Evolutionary conservation across 2,329 filamentous ascomycete species (phyloP), one percentile per base, ranked within the genome.

Genomic region (Trichoderma sp.): DNA sequence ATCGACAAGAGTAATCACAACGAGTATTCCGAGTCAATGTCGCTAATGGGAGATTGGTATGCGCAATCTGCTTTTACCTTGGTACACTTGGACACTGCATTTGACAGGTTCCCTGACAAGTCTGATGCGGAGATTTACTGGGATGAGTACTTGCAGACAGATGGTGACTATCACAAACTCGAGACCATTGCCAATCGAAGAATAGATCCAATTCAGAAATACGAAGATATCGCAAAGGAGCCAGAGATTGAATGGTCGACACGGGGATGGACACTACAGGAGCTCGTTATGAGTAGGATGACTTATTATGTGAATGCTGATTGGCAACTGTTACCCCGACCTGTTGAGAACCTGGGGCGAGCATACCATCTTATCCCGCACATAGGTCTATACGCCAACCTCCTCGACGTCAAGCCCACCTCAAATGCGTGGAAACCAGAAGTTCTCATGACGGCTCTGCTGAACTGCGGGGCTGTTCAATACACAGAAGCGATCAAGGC

Each of bases 1-100:
- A 70, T 70, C 31, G 62, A 70, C 55, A 70, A 68, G 56, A 43
- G 40, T 40, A 70, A 70, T 24, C 43, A 58, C 19, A 65, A 58
- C 19, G 68, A 70, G 47, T 43, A 68, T 4, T 70, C 68, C 19
- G 62, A 70, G 27, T 68, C 68, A 27, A 58, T 70, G 35, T 70
- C 68, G 14, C 68, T 70, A 7, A 70, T 70, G 68, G 68, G 68
- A 2, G 68, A 70, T 14, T 70, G 68, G 68, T 70, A 70, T 35
- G 68, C 68, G 6, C 55, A 70, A 8, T 57, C 68, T n/a, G 43
- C 61, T 3, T 70, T 68, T 55, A 67, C 61, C 0, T 24, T 70
- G 19, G 68, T 70, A 21, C 68, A 70, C 37, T 29, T 70, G 43
- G 68, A 70, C 10, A 47, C 55, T 16, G 64, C 40, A 3, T 35